A percentile compares a stretch with the other conserved stretches of the same genome.
phyloP scores from a whole-genome alignment of 2,329 filamentous ascomycete genomes.

The Trichoderma afroharzianum region DNA sequence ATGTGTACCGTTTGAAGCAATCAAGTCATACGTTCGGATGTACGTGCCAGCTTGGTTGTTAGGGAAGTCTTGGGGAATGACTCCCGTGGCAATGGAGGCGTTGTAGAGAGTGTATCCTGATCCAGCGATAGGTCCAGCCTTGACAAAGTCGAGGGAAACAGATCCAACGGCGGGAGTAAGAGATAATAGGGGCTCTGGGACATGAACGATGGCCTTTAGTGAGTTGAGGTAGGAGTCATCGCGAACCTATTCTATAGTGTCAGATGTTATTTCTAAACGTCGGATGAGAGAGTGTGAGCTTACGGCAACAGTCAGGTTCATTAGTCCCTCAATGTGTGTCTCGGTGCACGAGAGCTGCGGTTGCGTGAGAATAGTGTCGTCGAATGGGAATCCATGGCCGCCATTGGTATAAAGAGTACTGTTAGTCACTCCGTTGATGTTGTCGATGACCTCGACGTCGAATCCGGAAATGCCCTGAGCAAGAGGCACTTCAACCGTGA shows the following conservation, averaged over 20 bases:
- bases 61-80: neutral
- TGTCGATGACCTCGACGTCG: conserved; percentile 18
- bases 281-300: neutral
- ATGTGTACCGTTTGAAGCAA: conserved; percentile 17
- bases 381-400: conserved; percentile 17
- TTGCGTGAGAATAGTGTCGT: conserved; percentile 13
- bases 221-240: neutral
- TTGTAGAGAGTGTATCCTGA: conserved; percentile 17
- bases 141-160: conserved; percentile 2
- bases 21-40: conserved; percentile 16
- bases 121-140: neutral
- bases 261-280: neutral
- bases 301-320: conserved; percentile 12
- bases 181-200: neutral
- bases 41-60: conserved; percentile 1
- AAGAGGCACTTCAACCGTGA: conserved; percentile 5
- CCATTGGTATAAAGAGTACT: conserved; percentile 17
- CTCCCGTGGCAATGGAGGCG: neutral
- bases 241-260: neutral
- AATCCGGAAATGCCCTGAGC: conserved; percentile 15
- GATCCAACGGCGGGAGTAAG: conserved; percentile 3
- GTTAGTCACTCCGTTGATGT: conserved; percentile 7
- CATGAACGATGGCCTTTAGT: neutral
- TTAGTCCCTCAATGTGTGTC: neutral
- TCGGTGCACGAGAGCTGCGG: conserved; percentile 7